Evolutionary conservation across 2,329 filamentous ascomycete genomes (phyloP), one percentile per base, ranked within the genome.

Genomic region (Dothideomycetidae sp.): DNA sequence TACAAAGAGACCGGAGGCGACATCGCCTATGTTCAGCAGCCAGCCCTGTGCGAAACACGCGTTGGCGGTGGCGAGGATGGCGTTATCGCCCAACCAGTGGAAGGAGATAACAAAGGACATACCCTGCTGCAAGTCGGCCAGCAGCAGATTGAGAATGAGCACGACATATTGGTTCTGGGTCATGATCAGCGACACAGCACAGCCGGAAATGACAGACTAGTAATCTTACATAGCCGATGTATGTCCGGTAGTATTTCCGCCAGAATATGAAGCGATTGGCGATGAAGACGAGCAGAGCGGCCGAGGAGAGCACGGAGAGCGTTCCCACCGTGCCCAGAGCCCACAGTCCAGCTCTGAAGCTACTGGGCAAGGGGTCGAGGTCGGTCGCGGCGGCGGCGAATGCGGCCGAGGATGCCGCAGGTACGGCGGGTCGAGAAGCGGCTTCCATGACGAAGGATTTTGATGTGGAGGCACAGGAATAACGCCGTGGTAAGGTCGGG

Each of bases 101-200:
- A 67, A 64, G 43, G 75, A 79, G 35, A 81, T 60, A 29, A 77
- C 48, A 49, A 81, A 81, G 3, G 74, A 71, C 1, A 70, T 52
- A 5, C 72, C 65, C 48, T 81, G 77, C 47, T 78, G 73, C 40
- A 78, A 66, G 47, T 82, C 78, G 41, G 78, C 75, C 13, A 78
- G 57, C 4, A 81, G 60, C 1, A 82, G 65, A 51, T 81, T 81
- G 51, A 78, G 70, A 40, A 81, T 75, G 3, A 82, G 62, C 1
- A 81, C 61, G 19, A 81, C 64, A 47, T 80, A 78, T 53, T 81
- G 78, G 45, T 80, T 81, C 21, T 26, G 7, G n/a, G n/a, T n/a
- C n/a, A n/a, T n/a, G n/a, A n/a, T n/a, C n/a, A n/a, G n/a, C n/a
- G n/a, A n/a, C n/a, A n/a, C n/a, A n/a, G n/a, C n/a, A n/a, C n/a